Evolutionary conservation across 352 stramenopile genomes (phyloP), one percentile per base, ranked within the genome.

Genomic region (Globisporangium perplexum): DNA sequence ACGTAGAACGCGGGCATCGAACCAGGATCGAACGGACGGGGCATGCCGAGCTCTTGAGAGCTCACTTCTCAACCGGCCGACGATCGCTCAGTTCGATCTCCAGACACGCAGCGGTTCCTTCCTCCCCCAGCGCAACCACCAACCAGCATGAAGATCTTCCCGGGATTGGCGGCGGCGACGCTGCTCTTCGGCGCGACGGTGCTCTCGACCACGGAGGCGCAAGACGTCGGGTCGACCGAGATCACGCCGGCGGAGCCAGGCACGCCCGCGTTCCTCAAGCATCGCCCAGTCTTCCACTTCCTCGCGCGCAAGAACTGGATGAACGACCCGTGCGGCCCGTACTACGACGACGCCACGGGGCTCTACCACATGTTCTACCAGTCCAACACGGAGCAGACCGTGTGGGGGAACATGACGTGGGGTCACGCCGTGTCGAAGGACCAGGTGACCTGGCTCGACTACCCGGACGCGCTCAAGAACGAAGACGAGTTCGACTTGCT

Each of bases 301-400:
- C 57, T 58, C 22, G 62, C 72, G 41, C 75, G 72, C 46, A 67
- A 86, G 51, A 85, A 90, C 63, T 91, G 81, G 81, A 86, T 89
- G 78, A 93, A 93, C 64, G 82, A 93, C 55, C 82, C 82, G 43
- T 90, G 83, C 55, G 82, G 68, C 0, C 79, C 83, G 33, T 86
- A 90, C 64, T 90, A 74, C 43, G 79, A 90, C 62, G 52, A 62
- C 6, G 72, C 57, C 38, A 88, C 71, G 12, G 65, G 58, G 10
- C 59, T 82, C 47, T 92, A 90, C 53, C 82, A 92, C 69, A 71
- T 92, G 65, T 90, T 92, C 66, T 88, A 89, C 66, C 79, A 90
- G 68, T 70, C 54, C 10, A 89, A 92, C 65, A 71, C 74, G n/a
- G 65, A 74, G 26, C 65, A 55, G 35, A 83, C 76, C 20, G 55